Base-by-base conservation (phyloP, 2,329 filamentous ascomycete species). In the Alternaria brassicae region DNA sequence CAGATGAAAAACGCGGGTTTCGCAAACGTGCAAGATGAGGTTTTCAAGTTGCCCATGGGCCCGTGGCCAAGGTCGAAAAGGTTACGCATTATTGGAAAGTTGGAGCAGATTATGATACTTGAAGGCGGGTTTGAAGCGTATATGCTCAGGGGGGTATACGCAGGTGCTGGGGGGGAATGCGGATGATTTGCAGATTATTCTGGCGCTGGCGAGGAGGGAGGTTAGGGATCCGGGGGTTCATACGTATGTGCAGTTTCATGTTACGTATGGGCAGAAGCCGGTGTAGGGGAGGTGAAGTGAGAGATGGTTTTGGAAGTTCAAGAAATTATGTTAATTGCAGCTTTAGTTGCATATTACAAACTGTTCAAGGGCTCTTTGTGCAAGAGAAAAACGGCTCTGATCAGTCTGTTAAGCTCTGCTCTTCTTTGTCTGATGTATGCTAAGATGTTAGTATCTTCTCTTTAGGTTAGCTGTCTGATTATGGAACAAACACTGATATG, bases 11-110 rank as follows among this genome's bases (percentile, higher is more conserved):
- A 73, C 6, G 78, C 74, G 0, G 81, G 81, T 2, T 82, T 82
- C 60, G 72, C 78, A 21, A 79, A 83, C 39, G 77, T 83, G 13
- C 68, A 77, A 47, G 74, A 80, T 17, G 53, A 69, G 27, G 51
- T 66, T 2, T 66, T 66, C 48, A 72, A 70, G 59, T 44, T 71
- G 5, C 72, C 70, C 21, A 72, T 74, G 58, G 71, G 71, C 1
- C 27, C 62, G 6, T 74, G 71, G 71, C 65, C 67, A 74, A 53
- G 67, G 72, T 61, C 58, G 6, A 71, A 71, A 54, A 39, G 68
- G 15, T 47, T 71, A 9, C 42, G 63, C 3, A 69, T 61, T 1
- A 58, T 71, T 1, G 67, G 68, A 0, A 57, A 54, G 30, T 55
- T 69, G 7, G 67, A 71, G 54, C 65, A 66, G 55, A 61, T 67